Percentiles rank a stretch among this genome's conserved stretches.
These are phyloP conservation scores for Chaetomiaceae sp. DNA, from an alignment of 2,329 filamentous ascomycete genomes.

Conservation along the genomic window DNA sequence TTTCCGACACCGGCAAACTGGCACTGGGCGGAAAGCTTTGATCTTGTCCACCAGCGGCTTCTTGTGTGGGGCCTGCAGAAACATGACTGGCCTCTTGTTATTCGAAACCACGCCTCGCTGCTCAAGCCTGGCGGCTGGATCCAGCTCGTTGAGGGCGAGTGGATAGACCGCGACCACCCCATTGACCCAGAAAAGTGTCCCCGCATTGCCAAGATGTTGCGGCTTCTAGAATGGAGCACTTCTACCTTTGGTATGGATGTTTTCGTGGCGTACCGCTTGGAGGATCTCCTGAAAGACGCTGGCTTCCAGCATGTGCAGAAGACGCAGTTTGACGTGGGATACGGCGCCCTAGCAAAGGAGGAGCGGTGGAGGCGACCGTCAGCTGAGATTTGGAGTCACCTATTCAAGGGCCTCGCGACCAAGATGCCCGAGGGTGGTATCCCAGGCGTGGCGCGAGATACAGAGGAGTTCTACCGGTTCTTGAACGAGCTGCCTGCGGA, in stretches of 20 bases:
- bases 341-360: neutral
- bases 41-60: constrained; percentile 3
- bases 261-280: neutral
- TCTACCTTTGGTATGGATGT: neutral
- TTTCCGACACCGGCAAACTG: neutral
- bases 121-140: constrained; percentile 3
- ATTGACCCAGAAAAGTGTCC: neutral
- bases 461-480: neutral
- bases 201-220: neutral
- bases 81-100: neutral
- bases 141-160: constrained; percentile 1
- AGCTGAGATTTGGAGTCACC: neutral
- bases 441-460: neutral
- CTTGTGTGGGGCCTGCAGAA: neutral
- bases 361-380: neutral
- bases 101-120: neutral
- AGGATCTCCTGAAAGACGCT: neutral
- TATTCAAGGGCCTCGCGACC: neutral
- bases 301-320: neutral
- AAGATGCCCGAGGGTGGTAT: neutral
- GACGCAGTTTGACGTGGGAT: neutral
- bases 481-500: neutral
- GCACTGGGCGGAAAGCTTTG: neutral
- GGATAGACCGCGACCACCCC: neutral
- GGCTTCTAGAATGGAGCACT: neutral